These are phyloP conservation scores for Endocarpon pusillum DNA, from an alignment of 495 filamentous ascomycete genomes.

Conservation along the genomic window DNA sequence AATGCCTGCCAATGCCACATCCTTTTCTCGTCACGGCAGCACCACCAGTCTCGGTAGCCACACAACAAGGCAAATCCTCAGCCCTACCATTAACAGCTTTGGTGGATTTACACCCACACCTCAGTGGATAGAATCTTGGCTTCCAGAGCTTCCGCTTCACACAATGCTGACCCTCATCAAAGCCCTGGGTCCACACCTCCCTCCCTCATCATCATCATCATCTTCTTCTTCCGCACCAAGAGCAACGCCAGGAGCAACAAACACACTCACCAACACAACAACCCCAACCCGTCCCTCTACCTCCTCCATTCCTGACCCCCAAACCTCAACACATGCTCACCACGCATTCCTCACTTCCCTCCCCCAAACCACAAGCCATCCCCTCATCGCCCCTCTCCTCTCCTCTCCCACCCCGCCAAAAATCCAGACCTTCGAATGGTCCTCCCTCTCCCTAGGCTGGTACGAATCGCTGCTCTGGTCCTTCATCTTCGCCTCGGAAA, in stretches of 20 bases:
- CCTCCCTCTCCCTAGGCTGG: constrained; percentile 81
- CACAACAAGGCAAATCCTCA: no score
- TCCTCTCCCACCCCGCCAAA: constrained; percentile 54
- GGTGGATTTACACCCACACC: constrained; percentile 60
- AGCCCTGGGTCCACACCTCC: constrained; percentile 30
- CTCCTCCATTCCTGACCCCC: constrained; percentile 5
- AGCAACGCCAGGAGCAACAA: constrained; percentile 6
- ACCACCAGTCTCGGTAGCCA: constrained; percentile 65
- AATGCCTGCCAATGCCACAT: constrained; percentile 69
- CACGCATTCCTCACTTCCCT: constrained; percentile 27
- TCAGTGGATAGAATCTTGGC: constrained; percentile 78
- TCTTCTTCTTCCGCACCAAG: constrained; percentile 20
- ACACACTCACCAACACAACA: constrained; percentile 15
- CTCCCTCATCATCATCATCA: constrained; percentile 21
- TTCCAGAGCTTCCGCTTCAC: constrained; percentile 80
- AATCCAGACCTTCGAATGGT: constrained; percentile 92
- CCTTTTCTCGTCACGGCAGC: constrained; percentile 85
- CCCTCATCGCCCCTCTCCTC: constrained; percentile 40
- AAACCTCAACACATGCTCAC: no score
- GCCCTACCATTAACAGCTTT: constrained; percentile 31
- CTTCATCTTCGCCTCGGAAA: constrained; percentile 83
- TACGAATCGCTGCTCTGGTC: constrained; percentile 91
- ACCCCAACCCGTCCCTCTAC: constrained; percentile 4
- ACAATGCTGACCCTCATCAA: constrained; percentile 70
- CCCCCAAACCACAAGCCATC: constrained; percentile 46